A percentile compares a stretch with the other conserved stretches of the same genome.
Evolutionary conservation across 805 yeast genomes (phyloP).

Genomic region (Starmerella riodocensis): DNA sequence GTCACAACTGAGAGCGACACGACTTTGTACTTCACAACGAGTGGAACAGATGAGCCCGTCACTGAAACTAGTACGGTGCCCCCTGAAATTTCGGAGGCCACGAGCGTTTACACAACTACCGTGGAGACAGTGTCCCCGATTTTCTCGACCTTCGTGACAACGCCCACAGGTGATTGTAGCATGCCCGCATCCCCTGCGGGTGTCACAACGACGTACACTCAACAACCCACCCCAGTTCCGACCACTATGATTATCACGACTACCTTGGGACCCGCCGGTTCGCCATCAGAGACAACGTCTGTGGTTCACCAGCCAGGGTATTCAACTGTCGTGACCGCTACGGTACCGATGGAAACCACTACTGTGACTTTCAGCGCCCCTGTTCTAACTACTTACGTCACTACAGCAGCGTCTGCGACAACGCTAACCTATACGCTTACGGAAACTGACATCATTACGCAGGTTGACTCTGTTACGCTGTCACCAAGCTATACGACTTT

Average conservation of each 20-base stretch:
- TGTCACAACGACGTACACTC: too few species aligned
- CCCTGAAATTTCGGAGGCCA: too few species aligned
- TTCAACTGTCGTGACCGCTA: conserved; percentile 7
- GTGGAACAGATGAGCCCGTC: too few species aligned
- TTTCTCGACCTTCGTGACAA: too few species aligned
- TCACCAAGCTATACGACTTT: conserved; percentile 3
- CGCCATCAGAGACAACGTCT: conserved; percentile 1
- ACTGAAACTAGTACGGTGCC: too few species aligned
- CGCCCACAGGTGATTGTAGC: too few species aligned
- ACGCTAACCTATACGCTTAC: conserved; percentile 8
- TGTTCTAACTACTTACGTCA: conserved; percentile 6
- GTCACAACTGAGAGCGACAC: too few species aligned
- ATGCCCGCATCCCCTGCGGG: too few species aligned
- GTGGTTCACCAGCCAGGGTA: conserved; percentile 12
- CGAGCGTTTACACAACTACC: conserved; percentile 3
- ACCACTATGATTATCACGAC: not conserved
- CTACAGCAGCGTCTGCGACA: conserved; percentile 3
- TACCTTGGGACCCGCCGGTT: not conserved
- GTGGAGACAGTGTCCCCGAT: too few species aligned
- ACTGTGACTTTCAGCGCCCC: conserved; percentile 10
- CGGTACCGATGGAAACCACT: conserved; percentile 9
- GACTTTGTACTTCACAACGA: too few species aligned
- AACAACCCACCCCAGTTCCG: too few species aligned
- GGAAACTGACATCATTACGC: conserved; percentile 4
- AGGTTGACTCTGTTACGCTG: not conserved